Evolutionary conservation across 2,329 filamentous ascomycete genomes (phyloP).

Genomic region (Fusarium sp.): DNA sequence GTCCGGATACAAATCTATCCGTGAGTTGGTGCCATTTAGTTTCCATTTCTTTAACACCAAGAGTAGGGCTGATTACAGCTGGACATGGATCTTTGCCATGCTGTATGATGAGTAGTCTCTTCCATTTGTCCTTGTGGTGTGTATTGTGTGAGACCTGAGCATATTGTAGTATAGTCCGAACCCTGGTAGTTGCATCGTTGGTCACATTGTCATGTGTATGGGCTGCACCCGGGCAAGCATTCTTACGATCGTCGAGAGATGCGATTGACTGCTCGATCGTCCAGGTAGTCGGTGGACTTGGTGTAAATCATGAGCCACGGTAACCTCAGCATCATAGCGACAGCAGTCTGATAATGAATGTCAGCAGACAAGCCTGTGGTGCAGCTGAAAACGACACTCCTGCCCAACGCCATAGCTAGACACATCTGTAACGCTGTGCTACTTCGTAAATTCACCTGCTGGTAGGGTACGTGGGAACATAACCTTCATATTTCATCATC

Average conservation of each 20-base stretch:
- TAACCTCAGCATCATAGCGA: neutral
- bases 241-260: neutral
- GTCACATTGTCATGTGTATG: neutral
- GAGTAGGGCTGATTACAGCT: constrained; percentile 18
- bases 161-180: neutral
- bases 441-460: neutral
- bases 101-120: neutral
- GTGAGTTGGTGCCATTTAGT: neutral
- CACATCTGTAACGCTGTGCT: neutral
- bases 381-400: neutral
- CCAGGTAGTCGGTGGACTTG: neutral
- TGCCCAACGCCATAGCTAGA: neutral
- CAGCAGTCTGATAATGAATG: neutral
- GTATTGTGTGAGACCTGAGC: neutral
- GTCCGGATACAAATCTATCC: constrained; percentile 21
- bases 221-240: too few relatives aligned
- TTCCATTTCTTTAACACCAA: neutral
- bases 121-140: neutral
- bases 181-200: too few relatives aligned
- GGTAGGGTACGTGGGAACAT: neutral
- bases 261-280: neutral
- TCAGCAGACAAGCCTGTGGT: neutral
- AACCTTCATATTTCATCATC: neutral
- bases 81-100: constrained; percentile 8
- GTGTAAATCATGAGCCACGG: neutral